Evolutionary conservation across 768 basidiomycete species (phyloP), one percentile per base, ranked within the genome.

Genomic region (Galerina sulciceps): DNA sequence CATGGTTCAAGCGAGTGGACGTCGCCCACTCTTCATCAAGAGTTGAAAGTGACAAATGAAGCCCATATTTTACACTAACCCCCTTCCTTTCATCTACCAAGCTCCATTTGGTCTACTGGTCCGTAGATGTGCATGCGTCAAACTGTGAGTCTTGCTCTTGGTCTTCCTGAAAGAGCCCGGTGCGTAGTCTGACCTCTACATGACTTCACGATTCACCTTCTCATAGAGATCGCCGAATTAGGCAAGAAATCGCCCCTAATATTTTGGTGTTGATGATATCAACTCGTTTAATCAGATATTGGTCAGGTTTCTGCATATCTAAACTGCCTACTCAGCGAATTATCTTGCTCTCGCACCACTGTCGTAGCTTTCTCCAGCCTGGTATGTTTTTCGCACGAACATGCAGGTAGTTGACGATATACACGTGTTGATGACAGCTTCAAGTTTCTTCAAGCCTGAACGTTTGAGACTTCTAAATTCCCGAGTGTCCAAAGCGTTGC

Each of bases 301-400:
- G 1, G 26, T 0, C 26, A 8, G 8, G 26, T 31, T 31, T 8
- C 26, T 31, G 26, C 26, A 3, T 6, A 3, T 31, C 8, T 8
- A 31, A 31, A 31, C 26, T 31, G 26, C 26, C 26, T 31, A 45
- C 44, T 45, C n/a, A 20, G n/a, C 11, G 20, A 23, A 45, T 20
- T 20, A 45, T 18, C 11, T 23, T 45, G 10, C 17, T 31, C 26
- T 31, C 8, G 26, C 26, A 4, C 26, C 26, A 31, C 8, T 31
- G 26, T 31, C 26, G 26, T n/a, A 31, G 26, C 5, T 31, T 31
- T 31, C 5, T 38, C 15, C 10, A 51, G 40, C 2, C 17, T 38
- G 36, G 49, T 51, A 51, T 51, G 22, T 51, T 51, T 38, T 51
- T 51, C 49, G 5, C 49, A 51, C 49, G 49, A 40, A 14, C 22